phyloP scores from a whole-genome alignment of 179 eudicot genomes.

The Spergularia azorica region DNA sequence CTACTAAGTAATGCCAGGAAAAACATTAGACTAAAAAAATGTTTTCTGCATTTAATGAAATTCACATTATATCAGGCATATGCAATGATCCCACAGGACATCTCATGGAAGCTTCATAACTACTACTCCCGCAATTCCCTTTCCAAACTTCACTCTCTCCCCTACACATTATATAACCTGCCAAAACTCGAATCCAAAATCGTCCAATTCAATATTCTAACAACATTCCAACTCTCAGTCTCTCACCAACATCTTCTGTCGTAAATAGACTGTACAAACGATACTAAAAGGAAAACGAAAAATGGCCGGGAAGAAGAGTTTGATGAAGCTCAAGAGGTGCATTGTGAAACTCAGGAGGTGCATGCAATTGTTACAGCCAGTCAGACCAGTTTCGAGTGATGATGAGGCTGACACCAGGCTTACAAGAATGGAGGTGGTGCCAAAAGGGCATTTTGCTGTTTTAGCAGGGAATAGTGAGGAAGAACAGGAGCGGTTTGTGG shows the following conservation, averaged over 20 bases:
- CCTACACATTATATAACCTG: conserved; percentile 1
- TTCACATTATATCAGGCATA: conserved; percentile 3
- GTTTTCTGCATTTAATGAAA: conserved; percentile 2
- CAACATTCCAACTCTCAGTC: not conserved
- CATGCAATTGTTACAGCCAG: conserved; percentile 15
- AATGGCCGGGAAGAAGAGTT: conserved; percentile 26
- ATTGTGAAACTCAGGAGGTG: conserved; percentile 29
- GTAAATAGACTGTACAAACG: no score
- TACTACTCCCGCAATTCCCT: not conserved
- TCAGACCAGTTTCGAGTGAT: conserved; percentile 30
- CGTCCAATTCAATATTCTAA: conserved; percentile 2
- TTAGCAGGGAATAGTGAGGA: conserved; percentile 35
- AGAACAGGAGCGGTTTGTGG: conserved; percentile 40
- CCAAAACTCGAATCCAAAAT: conserved; percentile 11
- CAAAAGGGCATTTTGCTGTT: conserved; percentile 62
- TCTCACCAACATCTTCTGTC: not conserved
- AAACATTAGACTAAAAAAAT: conserved; percentile 7
- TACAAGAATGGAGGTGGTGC: conserved; percentile 19
- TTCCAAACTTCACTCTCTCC: not conserved
- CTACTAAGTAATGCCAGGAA: not conserved
- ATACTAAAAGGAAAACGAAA: not conserved
- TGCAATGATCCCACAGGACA: conserved; percentile 23
- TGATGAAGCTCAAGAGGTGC: conserved; percentile 27
- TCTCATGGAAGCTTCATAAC: conserved; percentile 26
- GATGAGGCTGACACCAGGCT: conserved; percentile 6